Conservation (phyloP, 2,329 filamentous ascomycete genomes). For the Laburnicola sp. region DNA sequence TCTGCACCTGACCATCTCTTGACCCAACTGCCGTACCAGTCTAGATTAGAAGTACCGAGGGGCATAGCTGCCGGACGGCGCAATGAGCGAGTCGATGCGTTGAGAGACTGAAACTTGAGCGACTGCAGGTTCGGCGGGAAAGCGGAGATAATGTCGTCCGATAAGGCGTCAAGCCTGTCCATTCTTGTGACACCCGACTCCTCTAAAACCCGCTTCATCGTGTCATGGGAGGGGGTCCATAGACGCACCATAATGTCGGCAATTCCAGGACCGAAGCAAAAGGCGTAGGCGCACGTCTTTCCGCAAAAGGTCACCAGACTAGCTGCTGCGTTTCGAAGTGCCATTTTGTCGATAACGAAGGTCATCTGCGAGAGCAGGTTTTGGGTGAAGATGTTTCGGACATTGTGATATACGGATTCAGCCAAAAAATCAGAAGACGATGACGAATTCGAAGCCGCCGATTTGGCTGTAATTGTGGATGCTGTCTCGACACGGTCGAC, state of each 20-base stretch:
- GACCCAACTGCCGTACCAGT: constrained; percentile 84
- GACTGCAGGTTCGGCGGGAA: constrained; percentile 70
- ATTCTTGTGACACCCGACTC: constrained; percentile 65
- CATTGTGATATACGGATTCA: constrained; percentile 81
- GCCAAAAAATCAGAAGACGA: constrained; percentile 68
- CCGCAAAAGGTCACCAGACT: constrained; percentile 78
- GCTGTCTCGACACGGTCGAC: constrained; percentile 56
- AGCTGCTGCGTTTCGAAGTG: constrained; percentile 70
- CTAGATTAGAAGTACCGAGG: constrained; percentile 69
- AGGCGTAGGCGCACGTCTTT: constrained; percentile 88
- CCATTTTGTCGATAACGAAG: constrained; percentile 88
- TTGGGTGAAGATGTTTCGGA: constrained; percentile 81
- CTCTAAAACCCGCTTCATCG: constrained; percentile 71
- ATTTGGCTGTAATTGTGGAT: constrained; percentile 52
- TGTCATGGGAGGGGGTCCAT: constrained; percentile 72
- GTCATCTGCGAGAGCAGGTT: constrained; percentile 82
- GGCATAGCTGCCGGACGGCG: constrained; percentile 68
- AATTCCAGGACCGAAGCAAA: constrained; percentile 87
- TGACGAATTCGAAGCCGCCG: constrained; percentile 63
- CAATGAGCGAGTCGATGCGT: constrained; percentile 61
- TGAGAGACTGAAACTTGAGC: constrained; percentile 66
- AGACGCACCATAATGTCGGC: constrained; percentile 80
- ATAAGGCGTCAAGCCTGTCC: constrained; percentile 52
- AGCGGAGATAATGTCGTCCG: constrained; percentile 66
- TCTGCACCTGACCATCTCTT: constrained; percentile 84